Evolutionary conservation across 2,329 filamentous ascomycete genomes (phyloP).

Genomic region (Chaetomiaceae sp.): DNA sequence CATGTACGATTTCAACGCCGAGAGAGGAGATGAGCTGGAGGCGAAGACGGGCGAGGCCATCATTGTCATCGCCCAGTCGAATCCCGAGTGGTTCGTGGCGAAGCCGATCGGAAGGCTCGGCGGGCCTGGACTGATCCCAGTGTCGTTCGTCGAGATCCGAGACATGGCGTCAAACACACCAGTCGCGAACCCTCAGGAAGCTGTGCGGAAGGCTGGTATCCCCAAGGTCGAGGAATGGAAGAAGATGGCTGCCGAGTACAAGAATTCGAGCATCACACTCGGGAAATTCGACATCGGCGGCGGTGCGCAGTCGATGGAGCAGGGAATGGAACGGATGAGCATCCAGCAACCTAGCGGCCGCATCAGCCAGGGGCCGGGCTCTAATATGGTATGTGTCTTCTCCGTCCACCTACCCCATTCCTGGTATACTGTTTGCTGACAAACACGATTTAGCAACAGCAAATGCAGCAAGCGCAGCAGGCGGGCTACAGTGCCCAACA

Average conservation of each 20-base stretch:
- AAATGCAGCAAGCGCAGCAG: conserved; percentile 31
- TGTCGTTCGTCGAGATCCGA: conserved; percentile 92
- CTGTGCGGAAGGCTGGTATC: conserved; percentile 82
- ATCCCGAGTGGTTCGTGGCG: conserved; percentile 98
- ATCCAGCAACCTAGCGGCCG: conserved; percentile 53
- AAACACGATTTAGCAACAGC: conserved; percentile 10
- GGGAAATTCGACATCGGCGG: conserved; percentile 73
- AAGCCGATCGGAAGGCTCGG: conserved; percentile 98
- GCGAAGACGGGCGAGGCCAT: conserved; percentile 94
- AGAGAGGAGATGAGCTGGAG: conserved; percentile 91
- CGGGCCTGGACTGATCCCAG: conserved; percentile 89
- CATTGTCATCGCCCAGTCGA: conserved; percentile 97
- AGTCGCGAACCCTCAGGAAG: conserved; percentile 75
- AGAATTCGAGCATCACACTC: conserved; percentile 95
- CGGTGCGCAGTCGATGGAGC: conserved; percentile 50
- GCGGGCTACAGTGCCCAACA: conserved; percentile 35
- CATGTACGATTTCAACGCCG: conserved; percentile 93
- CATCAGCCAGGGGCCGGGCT: conserved; percentile 44
- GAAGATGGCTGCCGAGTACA: conserved; percentile 98
- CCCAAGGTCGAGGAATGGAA: conserved; percentile 98
- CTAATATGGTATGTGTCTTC: conserved; percentile 41
- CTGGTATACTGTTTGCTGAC: no score
- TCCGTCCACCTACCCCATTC: background rate
- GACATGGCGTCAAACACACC: conserved; percentile 86
- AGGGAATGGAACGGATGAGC: conserved; percentile 75